These are phyloP conservation scores for Excoecaria cochinchinensis DNA, from an alignment of 345 rosid genomes.

Conservation along the genomic window DNA sequence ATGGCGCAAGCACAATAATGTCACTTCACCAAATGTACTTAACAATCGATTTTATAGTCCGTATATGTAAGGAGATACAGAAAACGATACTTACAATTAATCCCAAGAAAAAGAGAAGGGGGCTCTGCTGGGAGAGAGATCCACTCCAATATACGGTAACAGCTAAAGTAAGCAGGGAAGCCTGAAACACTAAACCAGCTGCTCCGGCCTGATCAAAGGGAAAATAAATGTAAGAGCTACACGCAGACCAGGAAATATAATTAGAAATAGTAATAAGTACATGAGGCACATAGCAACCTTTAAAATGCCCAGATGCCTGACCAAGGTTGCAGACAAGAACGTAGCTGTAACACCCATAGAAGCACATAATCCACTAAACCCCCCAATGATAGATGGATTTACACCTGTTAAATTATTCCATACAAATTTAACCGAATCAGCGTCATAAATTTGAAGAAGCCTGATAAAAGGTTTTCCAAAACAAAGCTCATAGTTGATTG, in stretches of 20 bases:
- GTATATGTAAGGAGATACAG: not conserved
- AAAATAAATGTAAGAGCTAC: slow-evolving; percentile 16
- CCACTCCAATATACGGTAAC: slow-evolving; percentile 77
- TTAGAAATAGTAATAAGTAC: not conserved
- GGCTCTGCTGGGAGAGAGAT: slow-evolving; percentile 61
- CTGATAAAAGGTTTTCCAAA: too few relatives aligned
- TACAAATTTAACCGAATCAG: too few relatives aligned
- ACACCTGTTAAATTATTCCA: slow-evolving; percentile 47
- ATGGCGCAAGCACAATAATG: too few relatives aligned
- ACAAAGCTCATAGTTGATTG: too few relatives aligned
- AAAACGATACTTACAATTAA: slow-evolving; percentile 62
- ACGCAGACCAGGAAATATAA: not conserved
- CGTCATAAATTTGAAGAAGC: too few relatives aligned
- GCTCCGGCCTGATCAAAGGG: slow-evolving; percentile 84
- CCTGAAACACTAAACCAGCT: slow-evolving; percentile 76
- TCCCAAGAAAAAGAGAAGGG: slow-evolving; percentile 69
- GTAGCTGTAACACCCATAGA: slow-evolving; percentile 96
- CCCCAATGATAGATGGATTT: slow-evolving; percentile 84
- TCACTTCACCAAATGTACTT: not conserved
- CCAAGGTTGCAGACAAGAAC: slow-evolving; percentile 74
- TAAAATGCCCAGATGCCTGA: slow-evolving; percentile 67
- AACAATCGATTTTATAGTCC: too few relatives aligned
- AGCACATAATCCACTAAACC: slow-evolving; percentile 90
- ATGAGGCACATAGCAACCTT: slow-evolving; percentile 43
- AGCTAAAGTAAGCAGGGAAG: slow-evolving; percentile 72